Conservation (phyloP, 768 basidiomycete species). For the Mycena rebaudengoi region DNA sequence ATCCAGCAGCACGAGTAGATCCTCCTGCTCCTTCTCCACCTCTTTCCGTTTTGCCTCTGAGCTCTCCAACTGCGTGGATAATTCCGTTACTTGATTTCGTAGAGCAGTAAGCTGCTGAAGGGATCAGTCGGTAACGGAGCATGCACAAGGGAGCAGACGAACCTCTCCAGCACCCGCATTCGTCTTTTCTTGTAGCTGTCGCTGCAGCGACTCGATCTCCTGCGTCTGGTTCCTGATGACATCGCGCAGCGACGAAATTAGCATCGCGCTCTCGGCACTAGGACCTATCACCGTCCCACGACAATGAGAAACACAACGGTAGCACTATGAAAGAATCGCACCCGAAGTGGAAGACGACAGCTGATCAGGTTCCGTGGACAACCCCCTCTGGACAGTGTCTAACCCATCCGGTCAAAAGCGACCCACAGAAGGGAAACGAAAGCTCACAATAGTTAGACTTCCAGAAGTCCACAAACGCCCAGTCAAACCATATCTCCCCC, state of each 20-base stretch:
- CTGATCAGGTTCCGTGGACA: conserved; percentile 74
- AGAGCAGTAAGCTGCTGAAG: conserved; percentile 51
- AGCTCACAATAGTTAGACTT: conserved; percentile 94
- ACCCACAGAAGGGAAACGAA: background rate
- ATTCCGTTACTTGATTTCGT: conserved; percentile 52
- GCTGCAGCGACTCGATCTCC: conserved; percentile 78
- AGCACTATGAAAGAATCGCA: conserved; percentile 37
- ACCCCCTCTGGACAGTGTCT: conserved; percentile 82
- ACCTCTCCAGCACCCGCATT: conserved; percentile 30
- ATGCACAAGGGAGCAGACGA: background rate
- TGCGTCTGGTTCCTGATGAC: conserved; percentile 84
- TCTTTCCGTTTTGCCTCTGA: conserved; percentile 78
- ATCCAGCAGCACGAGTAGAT: conserved; percentile 91
- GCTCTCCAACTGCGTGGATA: conserved; percentile 54
- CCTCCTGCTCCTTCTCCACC: conserved; percentile 95
- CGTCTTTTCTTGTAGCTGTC: conserved; percentile 59
- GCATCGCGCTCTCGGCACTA: conserved; percentile 79
- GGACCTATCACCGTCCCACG: conserved; percentile 54
- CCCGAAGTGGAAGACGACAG: conserved; percentile 64
- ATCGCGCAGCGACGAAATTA: conserved; percentile 85
- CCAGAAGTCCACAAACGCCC: conserved; percentile 98
- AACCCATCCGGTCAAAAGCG: conserved; percentile 8
- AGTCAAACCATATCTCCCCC: conserved; percentile 96
- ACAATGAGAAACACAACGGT: background rate
- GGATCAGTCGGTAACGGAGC: background rate